A percentile compares a stretch with the other conserved stretches of the same genome.
phyloP scores from a whole-genome alignment of 2,329 filamentous ascomycete species.

The Fusarium longipes region DNA sequence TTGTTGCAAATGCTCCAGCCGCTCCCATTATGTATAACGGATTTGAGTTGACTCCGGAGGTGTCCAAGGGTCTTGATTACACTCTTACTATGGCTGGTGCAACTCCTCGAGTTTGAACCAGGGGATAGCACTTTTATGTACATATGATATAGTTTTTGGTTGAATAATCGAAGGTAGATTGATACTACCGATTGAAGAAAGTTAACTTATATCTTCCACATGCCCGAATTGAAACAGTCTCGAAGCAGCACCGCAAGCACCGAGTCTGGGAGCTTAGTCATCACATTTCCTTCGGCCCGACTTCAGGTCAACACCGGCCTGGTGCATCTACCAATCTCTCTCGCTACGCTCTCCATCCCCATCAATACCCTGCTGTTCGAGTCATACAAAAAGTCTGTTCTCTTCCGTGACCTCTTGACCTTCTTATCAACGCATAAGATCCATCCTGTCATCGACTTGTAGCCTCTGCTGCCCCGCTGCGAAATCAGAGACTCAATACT shows the following conservation, averaged over 20 bases:
- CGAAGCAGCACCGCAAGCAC: too few species aligned
- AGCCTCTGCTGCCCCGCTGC: rapidly evolving
- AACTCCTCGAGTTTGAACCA: slow-evolving; percentile 23
- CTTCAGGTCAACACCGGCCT: too few species aligned
- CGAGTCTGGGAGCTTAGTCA: too few species aligned
- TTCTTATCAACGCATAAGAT: neutral
- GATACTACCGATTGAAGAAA: too few species aligned
- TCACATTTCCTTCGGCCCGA: too few species aligned
- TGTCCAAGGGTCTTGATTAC: slow-evolving; percentile 54
- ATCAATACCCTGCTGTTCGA: neutral
- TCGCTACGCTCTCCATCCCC: too few species aligned
- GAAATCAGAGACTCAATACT: rapidly evolving
- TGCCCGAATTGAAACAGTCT: too few species aligned
- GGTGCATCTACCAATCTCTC: neutral
- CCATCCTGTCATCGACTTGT: neutral
- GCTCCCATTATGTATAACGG: slow-evolving; percentile 58
- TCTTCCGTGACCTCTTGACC: neutral
- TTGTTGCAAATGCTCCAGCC: slow-evolving; percentile 61
- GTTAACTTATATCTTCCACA: too few species aligned
- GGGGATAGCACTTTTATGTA: neutral
- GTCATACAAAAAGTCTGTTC: neutral
- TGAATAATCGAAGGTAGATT: too few species aligned
- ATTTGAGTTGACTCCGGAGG: slow-evolving; percentile 53
- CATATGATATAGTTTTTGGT: neutral
- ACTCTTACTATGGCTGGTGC: slow-evolving; percentile 51